phyloP scores from a whole-genome alignment of 2,329 filamentous ascomycete genomes.

The Xylaria sp. region DNA sequence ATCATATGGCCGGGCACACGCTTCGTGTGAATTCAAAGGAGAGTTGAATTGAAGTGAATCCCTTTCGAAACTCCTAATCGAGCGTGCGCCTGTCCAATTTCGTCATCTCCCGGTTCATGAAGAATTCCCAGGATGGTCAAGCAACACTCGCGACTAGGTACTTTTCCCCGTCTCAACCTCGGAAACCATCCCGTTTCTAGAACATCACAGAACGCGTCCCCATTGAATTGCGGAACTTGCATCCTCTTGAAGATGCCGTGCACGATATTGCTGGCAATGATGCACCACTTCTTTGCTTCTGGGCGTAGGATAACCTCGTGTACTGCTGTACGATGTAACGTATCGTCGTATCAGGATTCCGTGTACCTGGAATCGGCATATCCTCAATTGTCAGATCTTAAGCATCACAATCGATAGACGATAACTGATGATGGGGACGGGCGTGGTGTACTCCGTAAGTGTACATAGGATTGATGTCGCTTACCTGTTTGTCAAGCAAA shows the following conservation, averaged over 20 bases:
- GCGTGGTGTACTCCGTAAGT: neutral
- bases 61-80: neutral
- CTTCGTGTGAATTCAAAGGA: neutral
- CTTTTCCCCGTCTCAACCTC: constrained; percentile 7
- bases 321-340: constrained; percentile 21
- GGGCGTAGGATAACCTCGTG: constrained; percentile 2
- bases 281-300: neutral
- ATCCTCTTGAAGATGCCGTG: neutral
- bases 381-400: constrained; percentile 26
- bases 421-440: constrained; percentile 12
- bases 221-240: constrained; percentile 8
- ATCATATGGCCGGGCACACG: neutral
- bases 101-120: constrained; percentile 1
- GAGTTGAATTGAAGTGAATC: neutral
- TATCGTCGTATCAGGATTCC: constrained; percentile 25
- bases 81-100: constrained; percentile 2
- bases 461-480: constrained; percentile 15
- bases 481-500: constrained; percentile 26
- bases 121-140: neutral
- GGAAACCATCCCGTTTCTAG: constrained; percentile 24
- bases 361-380: constrained; percentile 27
- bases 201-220: constrained; percentile 23
- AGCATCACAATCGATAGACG: constrained; percentile 27
- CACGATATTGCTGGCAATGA: neutral
- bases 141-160: neutral